Evolutionary conservation across 371 early-diverging fungal genomes (phyloP).

Genomic region (Apophysomyces trapeziformis): DNA sequence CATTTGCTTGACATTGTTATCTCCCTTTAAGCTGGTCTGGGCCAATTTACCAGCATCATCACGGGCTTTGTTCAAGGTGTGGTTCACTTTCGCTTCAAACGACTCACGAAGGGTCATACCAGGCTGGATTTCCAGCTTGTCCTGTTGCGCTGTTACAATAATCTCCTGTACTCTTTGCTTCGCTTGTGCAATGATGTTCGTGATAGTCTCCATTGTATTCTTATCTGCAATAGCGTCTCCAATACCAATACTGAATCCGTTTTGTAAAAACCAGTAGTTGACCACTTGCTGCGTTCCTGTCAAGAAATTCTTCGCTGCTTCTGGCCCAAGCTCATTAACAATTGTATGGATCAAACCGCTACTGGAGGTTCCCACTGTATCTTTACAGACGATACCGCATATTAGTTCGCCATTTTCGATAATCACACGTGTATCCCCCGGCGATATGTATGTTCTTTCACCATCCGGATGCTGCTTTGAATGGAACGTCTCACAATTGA

Average conservation of each 20-base stretch:
- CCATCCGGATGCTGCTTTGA: slow-evolving; percentile 81
- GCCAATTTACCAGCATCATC: slow-evolving; percentile 96
- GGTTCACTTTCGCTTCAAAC: slow-evolving; percentile 94
- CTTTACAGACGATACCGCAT: slow-evolving; percentile 97
- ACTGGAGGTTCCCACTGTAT: slow-evolving; percentile 93
- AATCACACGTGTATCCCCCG: slow-evolving; percentile 92
- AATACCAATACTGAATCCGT: slow-evolving; percentile 98
- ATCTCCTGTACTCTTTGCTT: slow-evolving; percentile 87
- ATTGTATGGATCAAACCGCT: slow-evolving; percentile 98
- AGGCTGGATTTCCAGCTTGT: slow-evolving; percentile 89
- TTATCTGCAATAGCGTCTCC: slow-evolving; percentile 98
- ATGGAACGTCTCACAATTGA: slow-evolving; percentile 83
- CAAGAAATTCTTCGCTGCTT: slow-evolving; percentile 92
- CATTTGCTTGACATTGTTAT: slow-evolving; percentile 99
- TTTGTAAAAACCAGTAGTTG: slow-evolving; percentile 95
- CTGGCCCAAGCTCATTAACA: slow-evolving; percentile 94
- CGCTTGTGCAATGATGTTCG: slow-evolving; percentile 83
- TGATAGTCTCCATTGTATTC: slow-evolving; percentile 86
- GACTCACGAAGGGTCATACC: slow-evolving; percentile 98
- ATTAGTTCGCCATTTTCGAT: slow-evolving; percentile 96
- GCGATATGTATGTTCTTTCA: slow-evolving; percentile 79
- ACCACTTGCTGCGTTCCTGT: slow-evolving; percentile 96
- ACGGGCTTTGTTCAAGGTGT: slow-evolving; percentile 94
- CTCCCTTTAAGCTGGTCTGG: slow-evolving; percentile 85
- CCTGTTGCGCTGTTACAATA: slow-evolving; percentile 87